Conservation (phyloP, 2,329 filamentous ascomycete species). For the Alternaria panax region DNA sequence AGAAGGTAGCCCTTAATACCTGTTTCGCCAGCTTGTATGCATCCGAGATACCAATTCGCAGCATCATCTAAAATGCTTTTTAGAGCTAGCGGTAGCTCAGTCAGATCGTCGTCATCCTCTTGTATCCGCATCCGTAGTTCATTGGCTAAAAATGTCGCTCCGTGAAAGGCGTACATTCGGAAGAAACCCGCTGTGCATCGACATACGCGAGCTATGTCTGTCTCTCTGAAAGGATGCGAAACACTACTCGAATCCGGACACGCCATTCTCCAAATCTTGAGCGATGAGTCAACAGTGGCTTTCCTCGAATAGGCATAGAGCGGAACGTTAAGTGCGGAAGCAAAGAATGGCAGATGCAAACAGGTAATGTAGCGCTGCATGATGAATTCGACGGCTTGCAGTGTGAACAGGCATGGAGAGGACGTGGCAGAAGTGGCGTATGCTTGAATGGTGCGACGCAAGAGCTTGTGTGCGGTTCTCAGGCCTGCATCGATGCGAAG, state of each 20-base stretch:
- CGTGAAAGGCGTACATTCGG: constrained; percentile 32
- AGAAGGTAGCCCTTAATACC: constrained; percentile 42
- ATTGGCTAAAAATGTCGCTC: constrained; percentile 26
- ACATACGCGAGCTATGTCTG: constrained; percentile 30
- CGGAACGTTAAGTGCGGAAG: constrained; percentile 26
- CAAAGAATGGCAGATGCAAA: constrained; percentile 38
- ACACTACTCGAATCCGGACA: constrained; percentile 2
- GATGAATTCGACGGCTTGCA: constrained; percentile 35
- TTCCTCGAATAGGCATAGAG: constrained; percentile 39
- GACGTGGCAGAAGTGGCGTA: background rate
- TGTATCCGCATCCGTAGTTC: constrained; percentile 35
- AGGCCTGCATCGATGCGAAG: constrained; percentile 35
- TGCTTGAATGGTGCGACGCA: constrained; percentile 27
- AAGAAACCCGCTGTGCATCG: constrained; percentile 36
- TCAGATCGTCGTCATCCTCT: constrained; percentile 33
- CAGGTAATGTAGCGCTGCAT: constrained; percentile 38
- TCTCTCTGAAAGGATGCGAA: background rate
- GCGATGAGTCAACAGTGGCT: constrained; percentile 33
- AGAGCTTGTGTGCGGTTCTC: constrained; percentile 26
- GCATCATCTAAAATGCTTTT: constrained; percentile 29
- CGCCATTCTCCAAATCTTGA: constrained; percentile 36
- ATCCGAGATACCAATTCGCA: constrained; percentile 26
- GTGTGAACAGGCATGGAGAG: constrained; percentile 19
- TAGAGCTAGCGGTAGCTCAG: constrained; percentile 27
- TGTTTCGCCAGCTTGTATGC: constrained; percentile 40